Percentiles rank a stretch among this genome's conserved stretches.
phyloP scores from a whole-genome alignment of 2,329 filamentous ascomycete species.

The Ophiosphaerella herpotricha region DNA sequence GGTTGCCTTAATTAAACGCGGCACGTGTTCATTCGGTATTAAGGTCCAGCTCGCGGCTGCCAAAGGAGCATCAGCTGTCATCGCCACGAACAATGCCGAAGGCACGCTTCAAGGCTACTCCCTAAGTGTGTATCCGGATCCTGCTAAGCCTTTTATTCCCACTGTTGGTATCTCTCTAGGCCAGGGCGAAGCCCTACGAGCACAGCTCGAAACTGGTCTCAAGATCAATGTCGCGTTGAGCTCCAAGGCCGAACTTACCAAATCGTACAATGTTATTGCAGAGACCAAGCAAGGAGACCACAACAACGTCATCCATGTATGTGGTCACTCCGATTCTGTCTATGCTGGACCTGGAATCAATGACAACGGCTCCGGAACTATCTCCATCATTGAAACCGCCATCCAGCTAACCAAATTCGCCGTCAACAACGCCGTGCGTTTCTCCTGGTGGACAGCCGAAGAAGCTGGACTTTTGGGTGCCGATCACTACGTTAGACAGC shows the following conservation, averaged over 20 bases:
- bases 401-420: conserved; percentile 44
- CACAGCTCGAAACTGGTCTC: conserved; percentile 55
- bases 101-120: conserved; percentile 55
- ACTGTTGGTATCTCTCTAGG: conserved; percentile 68
- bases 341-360: conserved; percentile 47
- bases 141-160: conserved; percentile 62
- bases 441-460: conserved; percentile 47
- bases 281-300: conserved; percentile 43
- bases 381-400: conserved; percentile 45
- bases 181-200: conserved; percentile 62
- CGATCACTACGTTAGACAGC: conserved; percentile 37
- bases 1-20: conserved; percentile 73
- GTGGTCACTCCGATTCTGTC: conserved; percentile 47
- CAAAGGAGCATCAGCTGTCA: conserved; percentile 66
- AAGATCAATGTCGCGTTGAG: conserved; percentile 32
- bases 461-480: conserved; percentile 46
- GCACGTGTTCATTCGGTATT: conserved; percentile 70
- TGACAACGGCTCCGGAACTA: conserved; percentile 46
- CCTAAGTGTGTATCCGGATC: conserved; percentile 58
- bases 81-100: conserved; percentile 72
- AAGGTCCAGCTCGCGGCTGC: conserved; percentile 67
- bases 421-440: conserved; percentile 46
- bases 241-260: conserved; percentile 24
- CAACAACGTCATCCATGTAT: conserved; percentile 42
- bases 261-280: conserved; percentile 51